Evolutionary conservation across 2,329 filamentous ascomycete genomes (phyloP).

Genomic region (Fusarium oxysporum): DNA sequence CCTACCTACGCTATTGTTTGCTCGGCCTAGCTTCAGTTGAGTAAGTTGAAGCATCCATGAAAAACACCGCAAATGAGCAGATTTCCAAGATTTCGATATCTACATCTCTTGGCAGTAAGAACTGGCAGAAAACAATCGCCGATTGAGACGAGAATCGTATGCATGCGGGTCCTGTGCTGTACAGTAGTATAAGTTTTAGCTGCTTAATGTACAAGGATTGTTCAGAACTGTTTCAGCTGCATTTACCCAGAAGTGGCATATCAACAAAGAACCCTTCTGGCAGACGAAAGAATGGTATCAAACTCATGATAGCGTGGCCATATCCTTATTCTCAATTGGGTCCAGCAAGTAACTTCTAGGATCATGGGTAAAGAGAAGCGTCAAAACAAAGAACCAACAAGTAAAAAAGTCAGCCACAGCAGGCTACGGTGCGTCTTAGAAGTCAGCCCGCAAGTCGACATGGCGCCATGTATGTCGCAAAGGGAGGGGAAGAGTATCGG

Average conservation of each 20-base stretch:
- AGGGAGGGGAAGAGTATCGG: slow-evolving; percentile 8
- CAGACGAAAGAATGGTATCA: neutral
- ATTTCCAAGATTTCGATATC: slow-evolving; percentile 28
- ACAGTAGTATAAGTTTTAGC: slow-evolving; percentile 14
- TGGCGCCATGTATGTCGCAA: slow-evolving; percentile 25
- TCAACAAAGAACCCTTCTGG: slow-evolving; percentile 3
- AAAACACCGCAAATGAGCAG: slow-evolving; percentile 29
- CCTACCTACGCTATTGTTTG: slow-evolving; percentile 2
- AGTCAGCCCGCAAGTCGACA: slow-evolving; percentile 30
- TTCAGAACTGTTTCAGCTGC: slow-evolving; percentile 34
- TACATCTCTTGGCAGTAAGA: slow-evolving; percentile 16
- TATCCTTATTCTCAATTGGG: slow-evolving; percentile 21
- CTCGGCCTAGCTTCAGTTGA: slow-evolving; percentile 17
- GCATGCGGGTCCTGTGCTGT: slow-evolving; percentile 19
- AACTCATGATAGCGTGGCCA: slow-evolving; percentile 8
- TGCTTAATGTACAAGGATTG: slow-evolving; percentile 3
- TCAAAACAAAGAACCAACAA: slow-evolving; percentile 18
- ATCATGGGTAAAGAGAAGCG: slow-evolving; percentile 28
- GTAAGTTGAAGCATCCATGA: neutral
- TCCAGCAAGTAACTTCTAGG: slow-evolving; percentile 9
- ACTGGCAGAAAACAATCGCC: slow-evolving; percentile 31
- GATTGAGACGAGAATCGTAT: slow-evolving; percentile 24
- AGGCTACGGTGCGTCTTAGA: slow-evolving; percentile 21
- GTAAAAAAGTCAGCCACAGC: slow-evolving; percentile 26
- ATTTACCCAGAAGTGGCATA: slow-evolving; percentile 17